phyloP scores from a whole-genome alignment of 164 flowering plant species.

The Vitis cinerea region DNA sequence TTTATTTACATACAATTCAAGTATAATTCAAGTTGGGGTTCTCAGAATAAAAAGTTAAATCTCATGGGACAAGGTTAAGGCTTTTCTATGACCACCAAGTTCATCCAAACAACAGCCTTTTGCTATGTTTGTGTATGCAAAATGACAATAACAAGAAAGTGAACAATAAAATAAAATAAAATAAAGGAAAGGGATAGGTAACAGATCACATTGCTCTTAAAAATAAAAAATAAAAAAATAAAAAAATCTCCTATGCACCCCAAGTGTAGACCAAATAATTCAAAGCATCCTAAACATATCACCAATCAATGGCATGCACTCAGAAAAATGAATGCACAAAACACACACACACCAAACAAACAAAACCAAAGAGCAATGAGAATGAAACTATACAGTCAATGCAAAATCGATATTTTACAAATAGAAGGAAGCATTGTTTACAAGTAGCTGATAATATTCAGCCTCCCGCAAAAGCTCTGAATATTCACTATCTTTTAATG shows the following conservation, averaged over 20 bases:
- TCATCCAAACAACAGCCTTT: too few species aligned
- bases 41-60: too few species aligned
- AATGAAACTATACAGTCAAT: not conserved
- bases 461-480: conserved; percentile 81
- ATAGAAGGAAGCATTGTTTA: conserved; percentile 23
- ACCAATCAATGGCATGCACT: not conserved
- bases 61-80: too few species aligned
- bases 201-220: too few species aligned
- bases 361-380: not conserved
- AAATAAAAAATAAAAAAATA: too few species aligned
- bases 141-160: too few species aligned
- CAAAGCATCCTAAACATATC: not conserved
- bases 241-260: not conserved
- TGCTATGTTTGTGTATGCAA: too few species aligned
- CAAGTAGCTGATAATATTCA: conserved; percentile 89
- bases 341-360: not conserved
- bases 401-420: not conserved
- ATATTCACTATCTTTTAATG: conserved; percentile 55
- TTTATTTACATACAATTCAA: too few species aligned
- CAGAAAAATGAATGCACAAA: not conserved
- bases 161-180: too few species aligned
- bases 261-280: not conserved
- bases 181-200: too few species aligned
- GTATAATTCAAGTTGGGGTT: too few species aligned
- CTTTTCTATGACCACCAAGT: too few species aligned